These are phyloP conservation scores for Lachancea fermentati DNA, from an alignment of 805 yeast genomes.

Conservation along the genomic window DNA sequence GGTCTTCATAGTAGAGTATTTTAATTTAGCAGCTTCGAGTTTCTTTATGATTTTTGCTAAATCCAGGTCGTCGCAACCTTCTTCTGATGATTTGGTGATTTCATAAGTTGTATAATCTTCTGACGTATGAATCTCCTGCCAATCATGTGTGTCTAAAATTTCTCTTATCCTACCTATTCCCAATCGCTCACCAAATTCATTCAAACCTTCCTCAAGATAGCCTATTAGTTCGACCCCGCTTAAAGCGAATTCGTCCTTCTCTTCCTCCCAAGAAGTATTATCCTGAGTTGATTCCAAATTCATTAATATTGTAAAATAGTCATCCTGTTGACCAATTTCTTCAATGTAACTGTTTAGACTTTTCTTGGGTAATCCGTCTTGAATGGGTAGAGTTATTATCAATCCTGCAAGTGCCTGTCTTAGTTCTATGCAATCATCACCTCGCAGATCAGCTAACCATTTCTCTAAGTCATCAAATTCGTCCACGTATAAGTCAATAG, in stretches of 20 bases:
- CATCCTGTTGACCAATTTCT: background rate
- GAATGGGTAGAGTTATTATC: constrained; percentile 22
- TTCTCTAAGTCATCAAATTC: constrained; percentile 16
- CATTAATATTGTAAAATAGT: background rate
- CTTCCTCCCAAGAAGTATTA: background rate
- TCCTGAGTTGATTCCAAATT: background rate
- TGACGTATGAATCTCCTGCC: constrained; percentile 34
- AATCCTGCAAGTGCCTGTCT: constrained; percentile 42
- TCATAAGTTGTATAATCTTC: background rate
- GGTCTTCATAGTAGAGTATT: constrained; percentile 12
- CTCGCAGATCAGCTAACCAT: constrained; percentile 39
- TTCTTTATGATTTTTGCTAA: constrained; percentile 12
- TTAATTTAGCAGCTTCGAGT: constrained; percentile 17
- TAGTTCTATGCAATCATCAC: constrained; percentile 36
- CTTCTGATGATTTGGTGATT: background rate
- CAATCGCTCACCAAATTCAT: constrained; percentile 39
- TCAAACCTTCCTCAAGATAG: constrained; percentile 29
- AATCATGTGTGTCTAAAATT: constrained; percentile 43
- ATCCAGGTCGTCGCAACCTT: background rate
- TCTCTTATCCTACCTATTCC: constrained; percentile 43
- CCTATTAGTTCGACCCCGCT: constrained; percentile 39
- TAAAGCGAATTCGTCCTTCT: constrained; percentile 7
- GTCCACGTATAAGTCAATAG: constrained; percentile 30
- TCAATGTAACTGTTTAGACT: background rate
- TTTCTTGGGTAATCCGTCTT: constrained; percentile 1